A percentile compares a stretch with the other conserved stretches of the same genome.
Conservation (phyloP, 345 rosid species). For the Aquilaria yunnanensis region DNA sequence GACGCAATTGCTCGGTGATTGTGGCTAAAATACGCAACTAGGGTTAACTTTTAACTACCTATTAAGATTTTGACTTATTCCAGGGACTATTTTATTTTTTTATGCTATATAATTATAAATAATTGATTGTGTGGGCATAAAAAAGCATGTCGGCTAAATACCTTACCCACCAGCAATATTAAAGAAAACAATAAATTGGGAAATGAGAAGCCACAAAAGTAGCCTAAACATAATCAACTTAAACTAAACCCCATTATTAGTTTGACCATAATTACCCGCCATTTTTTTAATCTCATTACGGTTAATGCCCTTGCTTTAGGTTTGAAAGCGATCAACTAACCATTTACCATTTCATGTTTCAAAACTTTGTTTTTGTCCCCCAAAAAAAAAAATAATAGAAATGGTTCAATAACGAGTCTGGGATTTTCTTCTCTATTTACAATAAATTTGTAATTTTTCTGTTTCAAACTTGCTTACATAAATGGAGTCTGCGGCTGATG, state of each 20-base stretch:
- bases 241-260: constrained; percentile 18
- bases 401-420: too few species aligned
- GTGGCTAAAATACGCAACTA: constrained; percentile 8
- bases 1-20: constrained; percentile 9
- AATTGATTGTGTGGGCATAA: constrained; percentile 14
- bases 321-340: neutral
- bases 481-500: too few species aligned
- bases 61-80: constrained; percentile 12
- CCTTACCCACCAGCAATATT: constrained; percentile 27
- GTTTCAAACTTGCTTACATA: too few species aligned
- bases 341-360: neutral
- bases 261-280: constrained; percentile 16
- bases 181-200: neutral
- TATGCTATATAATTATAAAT: neutral
- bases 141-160: constrained; percentile 32
- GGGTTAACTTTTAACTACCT: neutral
- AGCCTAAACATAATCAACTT: constrained; percentile 17
- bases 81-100: neutral
- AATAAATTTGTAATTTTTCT: too few species aligned
- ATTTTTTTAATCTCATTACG: neutral
- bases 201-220: neutral
- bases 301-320: neutral
- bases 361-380: too few species aligned
- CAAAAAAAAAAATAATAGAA: too few species aligned
- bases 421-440: too few species aligned